phyloP scores from a whole-genome alignment of 108 stramenopile species.

The Bacterosira constricta region DNA sequence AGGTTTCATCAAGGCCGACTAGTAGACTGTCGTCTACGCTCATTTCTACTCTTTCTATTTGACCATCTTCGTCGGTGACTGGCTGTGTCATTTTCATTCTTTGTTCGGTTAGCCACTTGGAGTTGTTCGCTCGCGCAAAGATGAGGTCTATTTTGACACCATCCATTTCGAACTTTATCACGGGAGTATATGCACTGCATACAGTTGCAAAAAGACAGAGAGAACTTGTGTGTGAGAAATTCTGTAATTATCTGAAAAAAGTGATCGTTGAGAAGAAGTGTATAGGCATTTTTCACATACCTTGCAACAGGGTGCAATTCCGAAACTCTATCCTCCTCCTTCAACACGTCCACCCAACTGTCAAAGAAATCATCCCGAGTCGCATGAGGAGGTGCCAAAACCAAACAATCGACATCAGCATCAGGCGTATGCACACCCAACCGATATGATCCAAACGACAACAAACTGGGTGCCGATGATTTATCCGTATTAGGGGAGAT shows the following conservation, averaged over 20 bases:
- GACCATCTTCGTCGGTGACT: slow-evolving; percentile 18
- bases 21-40: slow-evolving; percentile 49
- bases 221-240: not conserved
- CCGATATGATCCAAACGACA: slow-evolving; percentile 74
- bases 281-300: slow-evolving; percentile 1
- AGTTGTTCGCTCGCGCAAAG: slow-evolving; percentile 57
- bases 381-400: slow-evolving; percentile 53
- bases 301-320: slow-evolving; percentile 65
- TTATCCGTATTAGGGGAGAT: no score
- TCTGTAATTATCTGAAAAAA: not conserved
- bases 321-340: slow-evolving; percentile 30
- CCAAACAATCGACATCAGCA: slow-evolving; percentile 75
- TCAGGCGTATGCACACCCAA: slow-evolving; percentile 72
- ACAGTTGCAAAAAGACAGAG: not conserved
- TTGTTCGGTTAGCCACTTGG: slow-evolving; percentile 23
- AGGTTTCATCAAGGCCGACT: slow-evolving; percentile 74
- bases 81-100: not conserved
- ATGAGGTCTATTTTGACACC: slow-evolving; percentile 74
- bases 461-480: slow-evolving; percentile 14
- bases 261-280: no score
- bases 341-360: slow-evolving; percentile 54
- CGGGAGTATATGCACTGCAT: slow-evolving; percentile 73
- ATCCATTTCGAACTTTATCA: slow-evolving; percentile 73
- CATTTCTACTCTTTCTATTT: slow-evolving; percentile 48
- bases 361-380: slow-evolving; percentile 68